Percentiles rank a stretch among this genome's conserved stretches.
Conservation (phyloP, 306 rosid species). For the Medicago arabica region DNA sequence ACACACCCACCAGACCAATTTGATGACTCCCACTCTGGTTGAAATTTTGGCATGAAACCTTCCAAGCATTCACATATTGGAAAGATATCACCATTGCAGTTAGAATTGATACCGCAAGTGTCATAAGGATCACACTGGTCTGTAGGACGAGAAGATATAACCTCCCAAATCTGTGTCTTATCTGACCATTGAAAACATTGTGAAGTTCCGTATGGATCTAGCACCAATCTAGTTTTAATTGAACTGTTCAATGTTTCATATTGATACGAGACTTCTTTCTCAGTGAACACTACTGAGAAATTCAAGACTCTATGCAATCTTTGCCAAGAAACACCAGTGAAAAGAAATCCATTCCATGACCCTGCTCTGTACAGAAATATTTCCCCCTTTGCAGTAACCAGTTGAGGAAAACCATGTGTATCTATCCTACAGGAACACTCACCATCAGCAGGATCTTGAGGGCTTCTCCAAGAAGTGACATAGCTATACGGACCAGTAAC, state of each 20-base stretch:
- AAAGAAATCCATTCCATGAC: constrained; percentile 43
- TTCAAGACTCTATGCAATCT: neutral
- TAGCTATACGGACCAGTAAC: constrained; percentile 31
- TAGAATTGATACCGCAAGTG: neutral
- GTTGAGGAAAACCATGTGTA: constrained; percentile 40
- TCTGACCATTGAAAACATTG: constrained; percentile 37
- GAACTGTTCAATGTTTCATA: constrained; percentile 6
- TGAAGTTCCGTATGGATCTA: neutral
- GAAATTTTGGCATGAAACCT: neutral
- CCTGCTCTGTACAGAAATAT: neutral
- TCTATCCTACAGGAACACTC: constrained; percentile 29
- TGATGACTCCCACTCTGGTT: neutral
- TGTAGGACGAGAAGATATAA: neutral
- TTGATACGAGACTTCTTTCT: constrained; percentile 26
- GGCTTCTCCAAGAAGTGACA: constrained; percentile 30
- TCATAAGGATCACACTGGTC: neutral
- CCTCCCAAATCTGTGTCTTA: constrained; percentile 37
- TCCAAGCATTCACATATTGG: neutral
- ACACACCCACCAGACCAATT: too few species aligned
- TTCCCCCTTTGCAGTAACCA: neutral
- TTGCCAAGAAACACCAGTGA: constrained; percentile 13
- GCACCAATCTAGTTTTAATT: neutral
- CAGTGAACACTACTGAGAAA: constrained; percentile 22
- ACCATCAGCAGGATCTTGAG: constrained; percentile 37
- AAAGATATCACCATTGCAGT: neutral